Evolutionary conservation across 345 rosid species (phyloP).

Genomic region (Syzygium aromaticum): DNA sequence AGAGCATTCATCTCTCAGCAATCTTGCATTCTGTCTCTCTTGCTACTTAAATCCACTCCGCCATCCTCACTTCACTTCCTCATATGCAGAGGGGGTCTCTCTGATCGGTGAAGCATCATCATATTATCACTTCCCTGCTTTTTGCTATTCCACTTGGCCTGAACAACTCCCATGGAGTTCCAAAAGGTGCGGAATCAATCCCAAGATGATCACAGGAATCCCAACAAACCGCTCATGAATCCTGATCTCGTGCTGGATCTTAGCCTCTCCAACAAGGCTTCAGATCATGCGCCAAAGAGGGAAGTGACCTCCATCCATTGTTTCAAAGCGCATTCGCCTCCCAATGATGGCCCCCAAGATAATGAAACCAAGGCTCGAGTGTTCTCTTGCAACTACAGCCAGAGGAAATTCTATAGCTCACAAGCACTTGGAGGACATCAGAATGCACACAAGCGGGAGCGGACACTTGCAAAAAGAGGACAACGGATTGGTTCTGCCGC

Average conservation of each 20-base stretch:
- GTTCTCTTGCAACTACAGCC: slow-evolving; percentile 86
- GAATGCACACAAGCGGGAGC: slow-evolving; percentile 86
- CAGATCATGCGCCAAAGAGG: background rate
- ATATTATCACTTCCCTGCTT: background rate
- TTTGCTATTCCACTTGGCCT: background rate
- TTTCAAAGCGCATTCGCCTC: background rate
- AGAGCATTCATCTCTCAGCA: background rate
- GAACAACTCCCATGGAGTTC: background rate
- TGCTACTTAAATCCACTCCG: background rate
- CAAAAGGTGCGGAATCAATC: background rate
- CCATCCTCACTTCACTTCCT: background rate
- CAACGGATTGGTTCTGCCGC: slow-evolving; percentile 24
- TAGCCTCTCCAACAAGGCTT: slow-evolving; percentile 32
- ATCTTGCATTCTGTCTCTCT: background rate
- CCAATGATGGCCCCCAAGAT: background rate
- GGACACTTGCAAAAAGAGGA: slow-evolving; percentile 79
- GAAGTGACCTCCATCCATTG: background rate
- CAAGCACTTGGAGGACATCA: slow-evolving; percentile 98
- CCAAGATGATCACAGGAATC: background rate
- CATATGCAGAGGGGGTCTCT: background rate
- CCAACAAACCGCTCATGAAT: background rate
- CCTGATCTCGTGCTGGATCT: slow-evolving; percentile 50
- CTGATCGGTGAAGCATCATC: background rate
- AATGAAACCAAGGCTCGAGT: slow-evolving; percentile 47
- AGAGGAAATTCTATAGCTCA: slow-evolving; percentile 87